A percentile compares a stretch with the other conserved stretches of the same genome.
phyloP scores from a whole-genome alignment of 2,329 filamentous ascomycete genomes.

The Aspergillus costaricaensis region DNA sequence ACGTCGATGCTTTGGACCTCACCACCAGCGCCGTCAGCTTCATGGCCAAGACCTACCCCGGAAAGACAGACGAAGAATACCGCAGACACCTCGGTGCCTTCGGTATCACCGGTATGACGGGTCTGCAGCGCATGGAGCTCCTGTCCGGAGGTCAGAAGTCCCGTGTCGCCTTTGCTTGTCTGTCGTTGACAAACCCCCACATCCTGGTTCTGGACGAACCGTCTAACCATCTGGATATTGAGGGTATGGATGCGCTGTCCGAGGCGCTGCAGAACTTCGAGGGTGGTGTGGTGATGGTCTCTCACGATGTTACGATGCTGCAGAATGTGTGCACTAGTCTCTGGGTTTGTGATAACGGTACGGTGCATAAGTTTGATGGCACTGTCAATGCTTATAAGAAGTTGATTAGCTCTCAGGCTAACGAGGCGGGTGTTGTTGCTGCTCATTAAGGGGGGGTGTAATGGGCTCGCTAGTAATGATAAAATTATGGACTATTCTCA shows the following conservation, averaged over 20 bases:
- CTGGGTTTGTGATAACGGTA: conserved; percentile 95
- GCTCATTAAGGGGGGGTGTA: conserved; percentile 31
- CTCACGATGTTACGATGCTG: conserved; percentile 98
- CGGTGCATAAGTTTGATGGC: conserved; percentile 92
- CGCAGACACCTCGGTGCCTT: conserved; percentile 88
- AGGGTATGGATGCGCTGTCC: conserved; percentile 95
- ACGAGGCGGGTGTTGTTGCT: conserved; percentile 75
- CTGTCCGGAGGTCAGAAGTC: conserved; percentile 98
- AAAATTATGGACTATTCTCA: background rate
- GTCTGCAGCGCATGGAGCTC: conserved; percentile 91
- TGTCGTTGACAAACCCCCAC: conserved; percentile 90
- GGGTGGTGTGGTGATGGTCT: conserved; percentile 96
- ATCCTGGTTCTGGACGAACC: conserved; percentile 98
- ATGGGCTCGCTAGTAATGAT: background rate
- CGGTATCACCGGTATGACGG: conserved; percentile 86
- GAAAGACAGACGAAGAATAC: conserved; percentile 94
- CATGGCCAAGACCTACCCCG: conserved; percentile 91
- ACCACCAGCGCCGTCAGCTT: conserved; percentile 88
- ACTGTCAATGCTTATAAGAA: conserved; percentile 98
- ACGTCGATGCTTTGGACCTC: conserved; percentile 93
- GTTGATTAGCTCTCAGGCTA: conserved; percentile 85
- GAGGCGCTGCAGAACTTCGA: conserved; percentile 82
- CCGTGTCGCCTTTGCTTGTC: conserved; percentile 94
- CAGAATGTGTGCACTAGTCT: conserved; percentile 92
- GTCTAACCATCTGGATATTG: conserved; percentile 97